Conservation (phyloP, 176 grass and related monocot genomes). For the Miscanthus lutarioriparius region DNA sequence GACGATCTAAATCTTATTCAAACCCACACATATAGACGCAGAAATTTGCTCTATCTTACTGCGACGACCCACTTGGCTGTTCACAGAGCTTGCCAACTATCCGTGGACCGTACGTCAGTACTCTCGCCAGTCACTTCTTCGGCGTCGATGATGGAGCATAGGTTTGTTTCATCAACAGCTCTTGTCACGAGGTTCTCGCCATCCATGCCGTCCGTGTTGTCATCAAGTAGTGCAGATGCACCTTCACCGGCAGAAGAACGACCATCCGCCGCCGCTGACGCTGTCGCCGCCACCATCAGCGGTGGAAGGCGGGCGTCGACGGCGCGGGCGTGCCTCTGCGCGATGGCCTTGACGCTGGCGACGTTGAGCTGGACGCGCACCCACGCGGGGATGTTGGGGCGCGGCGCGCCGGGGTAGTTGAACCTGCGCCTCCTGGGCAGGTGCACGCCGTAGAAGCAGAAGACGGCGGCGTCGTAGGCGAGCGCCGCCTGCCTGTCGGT, state of each 20-base stretch:
- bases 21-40: background rate
- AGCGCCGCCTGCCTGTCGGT: slow-evolving; percentile 9
- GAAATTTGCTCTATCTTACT: background rate
- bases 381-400: slow-evolving; percentile 2
- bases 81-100: background rate
- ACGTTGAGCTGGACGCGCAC: background rate
- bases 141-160: background rate
- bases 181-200: background rate
- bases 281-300: background rate
- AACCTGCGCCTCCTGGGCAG: background rate
- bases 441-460: slow-evolving; percentile 24
- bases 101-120: background rate
- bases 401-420: slow-evolving; percentile 29
- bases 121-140: background rate
- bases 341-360: slow-evolving; percentile 33
- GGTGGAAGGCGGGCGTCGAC: background rate
- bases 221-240: background rate
- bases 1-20: background rate
- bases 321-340: slow-evolving; percentile 17
- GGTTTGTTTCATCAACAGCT: background rate
- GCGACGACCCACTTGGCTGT: background rate
- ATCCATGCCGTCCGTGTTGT: background rate
- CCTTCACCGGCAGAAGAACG: background rate
- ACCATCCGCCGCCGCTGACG: background rate
- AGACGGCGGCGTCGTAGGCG: slow-evolving; percentile 41